Conservation (phyloP, 2,329 filamentous ascomycete species). For the Cercospora zeina region DNA sequence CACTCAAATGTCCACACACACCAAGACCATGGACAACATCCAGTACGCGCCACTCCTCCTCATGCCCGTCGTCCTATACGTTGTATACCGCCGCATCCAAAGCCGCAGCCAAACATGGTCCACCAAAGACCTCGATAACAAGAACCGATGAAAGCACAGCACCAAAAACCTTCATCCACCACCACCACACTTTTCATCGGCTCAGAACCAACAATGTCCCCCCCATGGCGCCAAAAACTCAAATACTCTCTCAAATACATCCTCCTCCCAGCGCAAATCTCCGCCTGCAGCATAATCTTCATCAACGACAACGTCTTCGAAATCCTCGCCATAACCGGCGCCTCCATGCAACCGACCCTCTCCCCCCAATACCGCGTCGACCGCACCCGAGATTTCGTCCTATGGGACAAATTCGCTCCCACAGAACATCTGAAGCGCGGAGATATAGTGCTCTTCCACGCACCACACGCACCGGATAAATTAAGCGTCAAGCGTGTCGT, state of each 20-base stretch:
- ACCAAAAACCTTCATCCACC: conserved; percentile 1
- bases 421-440: conserved; percentile 42
- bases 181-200: too few species aligned
- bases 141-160: neutral
- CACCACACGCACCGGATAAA: conserved; percentile 66
- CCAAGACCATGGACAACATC: conserved; percentile 9
- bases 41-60: conserved; percentile 11
- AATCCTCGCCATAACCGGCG: conserved; percentile 43
- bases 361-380: conserved; percentile 46
- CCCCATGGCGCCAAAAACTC: conserved; percentile 3
- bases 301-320: conserved; percentile 48
- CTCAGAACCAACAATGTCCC: too few species aligned
- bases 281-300: conserved; percentile 28
- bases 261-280: conserved; percentile 19
- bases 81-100: conserved; percentile 13
- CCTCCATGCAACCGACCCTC: conserved; percentile 51
- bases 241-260: conserved; percentile 16
- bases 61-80: conserved; percentile 4
- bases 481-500: conserved; percentile 80
- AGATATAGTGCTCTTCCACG: conserved; percentile 49
- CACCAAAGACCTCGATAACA: conserved; percentile 2
- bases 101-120: conserved; percentile 13
- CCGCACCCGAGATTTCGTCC: conserved; percentile 43
- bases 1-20: neutral
- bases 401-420: conserved; percentile 40